Evolutionary conservation across 805 yeast genomes (phyloP).

Genomic region (Metschnikowia noctiluminum): DNA sequence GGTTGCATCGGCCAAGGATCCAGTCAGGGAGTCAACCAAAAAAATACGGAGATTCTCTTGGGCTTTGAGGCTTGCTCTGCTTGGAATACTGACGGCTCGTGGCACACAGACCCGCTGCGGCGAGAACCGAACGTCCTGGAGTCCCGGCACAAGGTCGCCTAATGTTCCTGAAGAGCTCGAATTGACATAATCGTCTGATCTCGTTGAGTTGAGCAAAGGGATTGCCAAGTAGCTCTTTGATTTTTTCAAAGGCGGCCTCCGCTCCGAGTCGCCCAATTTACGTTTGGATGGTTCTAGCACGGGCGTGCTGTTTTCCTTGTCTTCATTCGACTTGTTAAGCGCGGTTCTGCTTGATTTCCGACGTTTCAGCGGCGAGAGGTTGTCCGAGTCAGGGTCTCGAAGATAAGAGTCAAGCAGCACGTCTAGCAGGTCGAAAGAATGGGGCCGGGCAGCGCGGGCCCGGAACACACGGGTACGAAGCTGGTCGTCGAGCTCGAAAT

Average conservation of each 20-base stretch:
- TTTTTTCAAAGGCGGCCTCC: conserved; percentile 8
- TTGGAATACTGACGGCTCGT: conserved; percentile 20
- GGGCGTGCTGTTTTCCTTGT: conserved; percentile 33
- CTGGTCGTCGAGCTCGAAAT: conserved; percentile 19
- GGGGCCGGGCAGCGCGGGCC: conserved; percentile 21
- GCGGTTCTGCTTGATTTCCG: not conserved
- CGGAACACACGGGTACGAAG: conserved; percentile 18
- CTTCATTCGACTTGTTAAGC: conserved; percentile 8
- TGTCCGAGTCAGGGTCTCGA: conserved; percentile 9
- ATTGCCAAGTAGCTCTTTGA: conserved; percentile 16
- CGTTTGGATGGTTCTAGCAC: conserved; percentile 27
- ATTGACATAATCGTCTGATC: not conserved
- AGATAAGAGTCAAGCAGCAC: conserved; percentile 17
- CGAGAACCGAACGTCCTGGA: conserved; percentile 16
- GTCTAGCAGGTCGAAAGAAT: conserved; percentile 16
- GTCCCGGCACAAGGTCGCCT: not conserved
- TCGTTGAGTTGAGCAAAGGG: conserved; percentile 27
- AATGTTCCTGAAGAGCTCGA: not conserved
- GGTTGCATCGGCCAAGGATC: conserved; percentile 60
- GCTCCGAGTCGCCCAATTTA: conserved; percentile 15
- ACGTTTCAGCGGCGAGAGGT: conserved; percentile 8
- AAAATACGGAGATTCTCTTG: conserved; percentile 32
- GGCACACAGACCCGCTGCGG: conserved; percentile 48
- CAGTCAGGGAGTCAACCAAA: conserved; percentile 61
- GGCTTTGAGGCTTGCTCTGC: conserved; percentile 32